These are phyloP conservation scores for Melanogaster broomeanus DNA, from an alignment of 768 basidiomycete genomes.

Conservation along the genomic window DNA sequence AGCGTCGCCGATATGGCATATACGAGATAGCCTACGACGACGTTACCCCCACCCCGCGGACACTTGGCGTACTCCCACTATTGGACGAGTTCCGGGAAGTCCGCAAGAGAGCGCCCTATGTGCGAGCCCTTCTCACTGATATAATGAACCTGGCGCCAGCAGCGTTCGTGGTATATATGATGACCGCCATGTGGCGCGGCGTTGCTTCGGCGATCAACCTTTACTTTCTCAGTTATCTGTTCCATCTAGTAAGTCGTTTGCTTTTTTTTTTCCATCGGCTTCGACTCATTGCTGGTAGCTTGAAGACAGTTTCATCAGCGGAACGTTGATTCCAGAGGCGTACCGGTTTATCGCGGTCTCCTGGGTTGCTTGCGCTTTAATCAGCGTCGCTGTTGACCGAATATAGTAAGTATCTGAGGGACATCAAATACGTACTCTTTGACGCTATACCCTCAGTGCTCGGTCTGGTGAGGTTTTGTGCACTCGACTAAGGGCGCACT, in stretches of 20 bases:
- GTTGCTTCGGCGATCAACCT: conserved; percentile 37
- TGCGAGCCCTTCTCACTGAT: conserved; percentile 13
- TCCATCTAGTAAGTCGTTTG: conserved; percentile 23
- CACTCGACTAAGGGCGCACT: conserved; percentile 38
- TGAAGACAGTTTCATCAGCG: conserved; percentile 1
- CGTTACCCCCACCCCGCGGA: not conserved
- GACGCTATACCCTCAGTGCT: conserved; percentile 12
- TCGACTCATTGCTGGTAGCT: conserved; percentile 13
- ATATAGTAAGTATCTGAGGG: conserved; percentile 15
- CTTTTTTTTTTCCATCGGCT: not conserved
- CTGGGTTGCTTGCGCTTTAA: conserved; percentile 29
- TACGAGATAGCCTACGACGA: conserved; percentile 26
- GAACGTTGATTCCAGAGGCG: not conserved
- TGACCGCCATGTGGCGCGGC: conserved; percentile 32
- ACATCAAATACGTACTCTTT: not conserved
- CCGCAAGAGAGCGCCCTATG: conserved; percentile 1
- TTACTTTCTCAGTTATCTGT: conserved; percentile 33
- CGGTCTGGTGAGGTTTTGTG: conserved; percentile 20
- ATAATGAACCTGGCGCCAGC: conserved; percentile 20
- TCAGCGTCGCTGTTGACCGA: conserved; percentile 23
- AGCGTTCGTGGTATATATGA: conserved; percentile 22
- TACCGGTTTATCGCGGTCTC: conserved; percentile 23
- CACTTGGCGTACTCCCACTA: not conserved
- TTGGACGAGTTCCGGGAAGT: not conserved
- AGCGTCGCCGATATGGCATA: conserved; percentile 18